Conservation (phyloP, 129 eudicot genomes). For the Cynara cardunculus region DNA sequence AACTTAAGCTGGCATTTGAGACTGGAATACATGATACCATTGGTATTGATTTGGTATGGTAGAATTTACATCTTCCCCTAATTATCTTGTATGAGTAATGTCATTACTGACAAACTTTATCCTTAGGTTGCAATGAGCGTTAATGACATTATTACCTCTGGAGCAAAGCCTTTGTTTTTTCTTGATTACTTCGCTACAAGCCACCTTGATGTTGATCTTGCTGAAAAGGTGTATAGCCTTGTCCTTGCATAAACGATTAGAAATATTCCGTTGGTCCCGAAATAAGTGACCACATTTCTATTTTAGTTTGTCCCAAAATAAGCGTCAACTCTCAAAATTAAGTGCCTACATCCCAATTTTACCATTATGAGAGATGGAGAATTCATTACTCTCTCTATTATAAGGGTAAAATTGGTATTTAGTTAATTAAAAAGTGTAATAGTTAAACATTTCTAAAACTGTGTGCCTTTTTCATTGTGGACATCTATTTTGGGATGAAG, state of each 20-base stretch:
- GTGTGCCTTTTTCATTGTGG: background rate
- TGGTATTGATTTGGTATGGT: slow-evolving; percentile 58
- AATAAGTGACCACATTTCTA: background rate
- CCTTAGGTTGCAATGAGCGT: slow-evolving; percentile 96
- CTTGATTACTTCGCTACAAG: slow-evolving; percentile 97
- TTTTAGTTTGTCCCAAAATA: background rate
- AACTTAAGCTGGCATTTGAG: slow-evolving; percentile 76
- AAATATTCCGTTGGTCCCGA: background rate
- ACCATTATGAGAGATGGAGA: background rate
- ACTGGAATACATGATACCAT: slow-evolving; percentile 79
- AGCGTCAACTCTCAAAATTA: background rate
- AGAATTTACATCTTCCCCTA: background rate
- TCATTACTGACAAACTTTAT: background rate
- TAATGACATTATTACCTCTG: slow-evolving; percentile 94
- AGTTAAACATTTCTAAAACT: background rate
- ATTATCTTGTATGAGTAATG: background rate
- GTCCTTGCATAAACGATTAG: background rate
- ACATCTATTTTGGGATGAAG: background rate
- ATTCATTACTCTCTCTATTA: background rate
- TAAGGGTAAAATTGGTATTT: background rate
- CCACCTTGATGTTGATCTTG: slow-evolving; percentile 92
- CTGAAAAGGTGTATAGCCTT: slow-evolving; percentile 57
- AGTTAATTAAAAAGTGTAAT: background rate
- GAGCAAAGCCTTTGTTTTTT: slow-evolving; percentile 94
- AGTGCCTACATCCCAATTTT: background rate